A percentile compares a stretch with the other conserved stretches of the same genome.
Conservation (phyloP, 1,284 basidiomycete species). For the Trametes hirsuta region DNA sequence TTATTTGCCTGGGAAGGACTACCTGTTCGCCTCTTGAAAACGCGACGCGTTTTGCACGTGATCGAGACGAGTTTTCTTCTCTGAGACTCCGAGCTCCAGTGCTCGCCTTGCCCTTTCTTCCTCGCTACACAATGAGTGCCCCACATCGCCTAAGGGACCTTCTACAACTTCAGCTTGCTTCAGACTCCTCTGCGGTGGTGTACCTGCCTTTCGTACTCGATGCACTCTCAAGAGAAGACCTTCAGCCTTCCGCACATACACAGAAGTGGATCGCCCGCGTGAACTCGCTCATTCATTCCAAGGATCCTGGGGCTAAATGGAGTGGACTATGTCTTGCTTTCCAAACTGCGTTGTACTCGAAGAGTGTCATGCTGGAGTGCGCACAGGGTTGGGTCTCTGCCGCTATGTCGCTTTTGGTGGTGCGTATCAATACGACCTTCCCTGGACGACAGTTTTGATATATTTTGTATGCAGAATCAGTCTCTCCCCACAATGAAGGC, state of each 20-base stretch:
- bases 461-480: conserved; percentile 62
- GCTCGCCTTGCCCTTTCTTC: neutral
- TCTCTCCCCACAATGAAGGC: conserved; percentile 58
- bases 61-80: conserved; percentile 17
- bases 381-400: conserved; percentile 72
- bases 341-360: conserved; percentile 61
- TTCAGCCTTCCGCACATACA: conserved; percentile 63
- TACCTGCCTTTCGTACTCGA: conserved; percentile 63
- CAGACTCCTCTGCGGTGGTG: conserved; percentile 60
- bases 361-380: conserved; percentile 62
- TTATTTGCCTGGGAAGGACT: too few species aligned
- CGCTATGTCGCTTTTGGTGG: conserved; percentile 57
- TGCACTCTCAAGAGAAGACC: conserved; percentile 50
- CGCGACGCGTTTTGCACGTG: conserved; percentile 23
- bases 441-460: neutral
- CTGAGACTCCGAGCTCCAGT: neutral
- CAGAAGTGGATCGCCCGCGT: conserved; percentile 75
- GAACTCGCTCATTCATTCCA: conserved; percentile 73
- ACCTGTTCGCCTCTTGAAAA: too few species aligned
- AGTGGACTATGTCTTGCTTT: conserved; percentile 74
- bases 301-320: conserved; percentile 73
- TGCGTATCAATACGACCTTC: conserved; percentile 33
- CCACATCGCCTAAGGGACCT: conserved; percentile 63
- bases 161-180: conserved; percentile 69
- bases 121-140: conserved; percentile 23